Evolutionary conservation across 164 flowering plant genomes (phyloP), one percentile per base, ranked within the genome.

Genomic region (Berberis thunbergii): DNA sequence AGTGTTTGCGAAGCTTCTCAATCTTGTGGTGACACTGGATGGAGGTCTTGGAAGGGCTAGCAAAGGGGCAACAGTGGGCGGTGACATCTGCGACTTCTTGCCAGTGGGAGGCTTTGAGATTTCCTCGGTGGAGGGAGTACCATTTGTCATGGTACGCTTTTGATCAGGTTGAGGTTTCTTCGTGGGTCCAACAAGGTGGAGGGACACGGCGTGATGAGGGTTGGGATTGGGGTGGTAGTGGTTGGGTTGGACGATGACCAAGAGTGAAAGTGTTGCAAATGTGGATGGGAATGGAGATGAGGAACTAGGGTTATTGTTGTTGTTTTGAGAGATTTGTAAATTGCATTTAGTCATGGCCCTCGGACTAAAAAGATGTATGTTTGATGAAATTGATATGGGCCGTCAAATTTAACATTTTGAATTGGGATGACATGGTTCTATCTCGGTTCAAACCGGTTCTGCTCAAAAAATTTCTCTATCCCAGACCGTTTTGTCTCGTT

Each of bases 21-120:
- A 91, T 80, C 83, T 91, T 91, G 73, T 91, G 96, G 41, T 96
- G 89, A 77, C 97, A 91, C 80, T 91, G 93, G 9, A 84, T 79
- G 58, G 97, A 73, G n/a, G 97, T 77, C 67, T 91, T 91, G 42
- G 84, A 50, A 4, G 80, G 75, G 5, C 76, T 43, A 6, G 70
- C 43, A 41, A 58, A 64, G 11, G 73, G 68, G 73, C 83, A 86
- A 41, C 75, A 75, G 48, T 50, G 60, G 48, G 70, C 43, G 12
- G 86, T 87, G 41, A 81, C 64, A 44, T 75, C 76, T 42, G 96
- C 86, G 9, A 91, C 93, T 39, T 78, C 78, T 42, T 88, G 81
- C 97, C 97, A 91, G 69, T 91, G 88, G 43, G 84, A 62, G 26
- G 97, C 75, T 41, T 81, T 76, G 70, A 91, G 93, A 73, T 84